Conservation (phyloP, 2,329 filamentous ascomycete genomes). For the Phialophora chinensis region DNA sequence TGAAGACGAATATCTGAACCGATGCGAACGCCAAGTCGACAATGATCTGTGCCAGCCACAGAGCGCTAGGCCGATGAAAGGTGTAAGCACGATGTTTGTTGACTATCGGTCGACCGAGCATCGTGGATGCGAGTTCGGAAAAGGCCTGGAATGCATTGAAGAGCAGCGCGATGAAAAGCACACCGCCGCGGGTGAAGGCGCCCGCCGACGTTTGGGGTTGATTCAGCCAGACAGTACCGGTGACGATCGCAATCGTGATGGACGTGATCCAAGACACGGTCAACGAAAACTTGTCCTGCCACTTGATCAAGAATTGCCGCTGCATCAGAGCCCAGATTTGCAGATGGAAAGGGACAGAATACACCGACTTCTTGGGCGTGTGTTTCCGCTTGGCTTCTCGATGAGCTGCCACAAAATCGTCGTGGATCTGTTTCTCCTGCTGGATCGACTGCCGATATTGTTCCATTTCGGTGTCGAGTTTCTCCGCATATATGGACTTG, state of each 20-base stretch:
- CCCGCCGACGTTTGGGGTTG: constrained; percentile 68
- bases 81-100: constrained; percentile 86
- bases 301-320: constrained; percentile 82
- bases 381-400: constrained; percentile 77
- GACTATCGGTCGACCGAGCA: constrained; percentile 76
- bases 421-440: constrained; percentile 69
- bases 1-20: constrained; percentile 73
- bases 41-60: constrained; percentile 80
- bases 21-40: constrained; percentile 73
- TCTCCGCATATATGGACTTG: constrained; percentile 64
- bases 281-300: constrained; percentile 82
- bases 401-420: constrained; percentile 78
- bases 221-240: constrained; percentile 79
- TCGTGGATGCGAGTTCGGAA: constrained; percentile 74
- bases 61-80: constrained; percentile 79
- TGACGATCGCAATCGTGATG: constrained; percentile 76
- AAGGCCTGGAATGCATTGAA: constrained; percentile 92
- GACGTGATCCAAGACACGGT: constrained; percentile 72
- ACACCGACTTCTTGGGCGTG: constrained; percentile 74
- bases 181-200: constrained; percentile 80
- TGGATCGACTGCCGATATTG: constrained; percentile 70
- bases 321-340: constrained; percentile 85
- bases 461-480: constrained; percentile 69
- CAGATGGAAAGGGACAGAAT: constrained; percentile 80
- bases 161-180: constrained; percentile 78